These are phyloP conservation scores for Saturnispora halmiae DNA, from an alignment of 805 yeast species.

Conservation along the genomic window DNA sequence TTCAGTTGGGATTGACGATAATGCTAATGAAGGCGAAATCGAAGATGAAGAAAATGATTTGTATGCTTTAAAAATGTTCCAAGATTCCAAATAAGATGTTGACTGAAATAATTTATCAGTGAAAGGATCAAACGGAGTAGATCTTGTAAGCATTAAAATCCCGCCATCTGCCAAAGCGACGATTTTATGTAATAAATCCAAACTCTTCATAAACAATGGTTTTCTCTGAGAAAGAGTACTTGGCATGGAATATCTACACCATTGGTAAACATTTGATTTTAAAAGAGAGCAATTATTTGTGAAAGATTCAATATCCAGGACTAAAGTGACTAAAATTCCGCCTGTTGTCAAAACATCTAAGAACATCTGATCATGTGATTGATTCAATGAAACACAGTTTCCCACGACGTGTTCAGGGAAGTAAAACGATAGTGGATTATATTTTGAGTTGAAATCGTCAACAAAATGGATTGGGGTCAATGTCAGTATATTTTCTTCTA, in stretches of 20 bases:
- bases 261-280: constrained; percentile 32
- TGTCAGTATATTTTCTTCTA: constrained; percentile 18
- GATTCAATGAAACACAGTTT: constrained; percentile 31
- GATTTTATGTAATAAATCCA: constrained; percentile 38
- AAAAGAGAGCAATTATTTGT: constrained; percentile 13
- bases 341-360: constrained; percentile 46
- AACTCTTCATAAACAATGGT: constrained; percentile 44
- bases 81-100: constrained; percentile 31
- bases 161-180: constrained; percentile 74
- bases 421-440: constrained; percentile 31
- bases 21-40: no score
- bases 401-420: constrained; percentile 31
- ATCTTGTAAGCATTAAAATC: constrained; percentile 44
- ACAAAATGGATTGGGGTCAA: constrained; percentile 35
- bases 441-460: constrained; percentile 28
- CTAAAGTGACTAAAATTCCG: constrained; percentile 44
- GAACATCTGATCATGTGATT: constrained; percentile 28
- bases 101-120: constrained; percentile 42
- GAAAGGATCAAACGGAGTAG: constrained; percentile 14
- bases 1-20: constrained; percentile 10
- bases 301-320: constrained; percentile 38
- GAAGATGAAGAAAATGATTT: no score
- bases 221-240: constrained; percentile 50
- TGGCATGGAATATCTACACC: constrained; percentile 65
- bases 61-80: constrained; percentile 2